A percentile compares a stretch with the other conserved stretches of the same genome.
Evolutionary conservation across 75 land plant genomes (phyloP).

Genomic region (Picea sitchensis): DNA sequence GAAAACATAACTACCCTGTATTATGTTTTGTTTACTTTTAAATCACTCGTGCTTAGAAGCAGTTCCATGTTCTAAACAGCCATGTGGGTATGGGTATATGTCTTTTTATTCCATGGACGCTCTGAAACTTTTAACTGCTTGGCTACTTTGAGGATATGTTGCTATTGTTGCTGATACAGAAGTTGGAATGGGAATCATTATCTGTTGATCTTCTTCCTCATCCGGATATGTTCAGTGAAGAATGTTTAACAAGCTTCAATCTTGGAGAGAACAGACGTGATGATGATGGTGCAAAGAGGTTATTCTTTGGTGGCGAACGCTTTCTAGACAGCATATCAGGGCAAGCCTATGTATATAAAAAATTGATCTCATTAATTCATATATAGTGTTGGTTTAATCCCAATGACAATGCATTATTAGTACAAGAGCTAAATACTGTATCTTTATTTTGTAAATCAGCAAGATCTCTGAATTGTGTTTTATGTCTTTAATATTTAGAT

Average conservation of each 20-base stretch:
- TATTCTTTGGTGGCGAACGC: slow-evolving; percentile 97
- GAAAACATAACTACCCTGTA: neutral
- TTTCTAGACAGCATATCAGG: slow-evolving; percentile 96
- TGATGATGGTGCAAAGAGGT: slow-evolving; percentile 94
- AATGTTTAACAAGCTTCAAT: slow-evolving; percentile 22
- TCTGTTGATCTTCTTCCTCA: slow-evolving; percentile 98
- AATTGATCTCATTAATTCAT: neutral
- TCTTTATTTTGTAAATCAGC: neutral
- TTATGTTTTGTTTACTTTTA: too few species aligned
- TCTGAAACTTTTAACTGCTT: neutral
- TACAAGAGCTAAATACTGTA: neutral
- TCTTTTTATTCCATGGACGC: neutral
- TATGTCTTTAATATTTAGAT: slow-evolving; percentile 42
- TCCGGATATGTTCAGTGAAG: slow-evolving; percentile 97
- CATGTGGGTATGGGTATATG: neutral
- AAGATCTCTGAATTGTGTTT: slow-evolving; percentile 7
- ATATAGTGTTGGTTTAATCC: neutral
- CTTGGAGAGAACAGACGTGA: slow-evolving; percentile 52
- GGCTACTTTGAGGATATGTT: neutral
- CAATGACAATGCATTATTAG: neutral
- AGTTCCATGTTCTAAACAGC: neutral
- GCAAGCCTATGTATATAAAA: slow-evolving; percentile 73
- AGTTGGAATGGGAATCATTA: slow-evolving; percentile 93
- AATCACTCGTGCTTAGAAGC: too few species aligned
- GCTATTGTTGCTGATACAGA: slow-evolving; percentile 41